Evolutionary conservation across 2,329 filamentous ascomycete species (phyloP), one percentile per base, ranked within the genome.

Genomic region (Pestalotiopsis sp.): DNA sequence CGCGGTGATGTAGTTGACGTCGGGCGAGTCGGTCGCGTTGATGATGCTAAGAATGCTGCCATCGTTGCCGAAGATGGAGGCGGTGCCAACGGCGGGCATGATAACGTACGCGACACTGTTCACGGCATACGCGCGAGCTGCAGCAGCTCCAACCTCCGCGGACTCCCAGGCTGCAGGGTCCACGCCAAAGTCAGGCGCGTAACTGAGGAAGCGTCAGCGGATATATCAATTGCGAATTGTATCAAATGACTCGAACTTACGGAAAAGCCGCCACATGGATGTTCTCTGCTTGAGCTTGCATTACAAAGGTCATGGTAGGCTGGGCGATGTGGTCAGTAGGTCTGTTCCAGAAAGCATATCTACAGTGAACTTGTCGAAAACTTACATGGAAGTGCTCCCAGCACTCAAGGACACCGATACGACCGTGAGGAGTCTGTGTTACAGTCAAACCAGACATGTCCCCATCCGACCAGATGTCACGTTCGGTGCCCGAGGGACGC

Each of bases 311-410:
- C 59, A 62, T 62, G n/a, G 59, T 62, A 3, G 59, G 59, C 59
- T 62, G 17, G 36, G 3, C 11, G 6, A 7, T n/a, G 45, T 52
- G 45, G 11, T n/a, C 17, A 52, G 45, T n/a, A 6, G 5, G 6
- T 52, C 3, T 60, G 13, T 14, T 17, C 14, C 11, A 14, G 5
- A 31, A 7, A 11, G 11, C 20, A 6, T n/a, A 25, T 60, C 3
- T 27, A 31, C 58, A 36, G 9, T 17, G 6, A 14, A 23, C 25
- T 60, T 13, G 4, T 9, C 6, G 11, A 13, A 31, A 17, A 62
- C 59, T 20, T 9, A 62, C 59, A 12, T 62, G 59, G 31, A 62
- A 62, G 36, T 38, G 59, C 17, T 62, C 59, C 59, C 59, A 62
- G 11, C 27, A 62, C 17, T 62, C 59, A 2, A 62, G 59, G 13